A percentile compares a stretch with the other conserved stretches of the same genome.
Conservation (phyloP, 352 stramenopile species). For the Phytophthora crassamura region DNA sequence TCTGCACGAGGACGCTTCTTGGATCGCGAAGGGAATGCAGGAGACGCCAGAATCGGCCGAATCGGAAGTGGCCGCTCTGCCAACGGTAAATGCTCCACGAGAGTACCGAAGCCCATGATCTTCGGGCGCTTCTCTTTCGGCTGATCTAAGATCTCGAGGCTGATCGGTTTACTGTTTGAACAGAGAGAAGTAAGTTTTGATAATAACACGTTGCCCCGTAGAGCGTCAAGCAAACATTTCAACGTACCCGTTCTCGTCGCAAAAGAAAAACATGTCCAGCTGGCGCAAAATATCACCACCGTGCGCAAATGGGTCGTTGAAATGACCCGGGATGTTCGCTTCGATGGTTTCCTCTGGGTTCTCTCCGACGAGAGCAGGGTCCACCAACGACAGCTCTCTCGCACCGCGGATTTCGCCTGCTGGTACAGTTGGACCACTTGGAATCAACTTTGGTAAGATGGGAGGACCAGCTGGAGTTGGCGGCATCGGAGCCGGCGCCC, state of each 20-base stretch:
- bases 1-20: constrained; percentile 73
- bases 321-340: constrained; percentile 62
- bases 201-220: constrained; percentile 1
- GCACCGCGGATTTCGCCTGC: constrained; percentile 64
- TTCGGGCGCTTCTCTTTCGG: constrained; percentile 76
- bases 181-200: constrained; percentile 7
- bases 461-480: constrained; percentile 17
- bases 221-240: neutral
- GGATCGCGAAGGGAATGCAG: constrained; percentile 75
- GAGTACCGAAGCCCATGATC: constrained; percentile 87
- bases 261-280: constrained; percentile 89
- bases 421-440: constrained; percentile 62
- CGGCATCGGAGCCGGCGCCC: neutral
- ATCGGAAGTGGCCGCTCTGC: constrained; percentile 68
- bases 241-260: constrained; percentile 81
- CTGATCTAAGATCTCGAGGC: constrained; percentile 80
- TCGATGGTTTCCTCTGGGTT: constrained; percentile 65
- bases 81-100: constrained; percentile 76
- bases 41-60: constrained; percentile 72
- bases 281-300: constrained; percentile 75
- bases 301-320: constrained; percentile 72
- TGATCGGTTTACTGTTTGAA: constrained; percentile 65
- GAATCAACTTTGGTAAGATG: constrained; percentile 67
- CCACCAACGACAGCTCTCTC: constrained; percentile 61
- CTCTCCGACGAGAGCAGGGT: constrained; percentile 29